Evolutionary conservation across 805 yeast species (phyloP).

Genomic region (Ogataea ganodermae): DNA sequence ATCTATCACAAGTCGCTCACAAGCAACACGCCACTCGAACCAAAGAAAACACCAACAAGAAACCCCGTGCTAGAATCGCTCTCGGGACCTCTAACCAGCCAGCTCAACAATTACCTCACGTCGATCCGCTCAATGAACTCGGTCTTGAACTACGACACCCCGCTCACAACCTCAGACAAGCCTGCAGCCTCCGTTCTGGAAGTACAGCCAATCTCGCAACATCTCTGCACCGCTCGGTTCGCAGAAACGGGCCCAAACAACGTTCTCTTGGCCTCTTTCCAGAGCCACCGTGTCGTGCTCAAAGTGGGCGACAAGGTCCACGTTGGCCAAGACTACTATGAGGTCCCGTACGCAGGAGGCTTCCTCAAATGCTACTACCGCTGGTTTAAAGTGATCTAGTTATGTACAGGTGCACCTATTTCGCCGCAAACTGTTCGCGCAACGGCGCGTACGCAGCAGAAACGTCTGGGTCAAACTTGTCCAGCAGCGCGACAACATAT

Average conservation of each 20-base stretch:
- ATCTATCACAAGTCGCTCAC: constrained; percentile 1
- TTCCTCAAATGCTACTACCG: constrained; percentile 21
- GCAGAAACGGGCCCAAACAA: not conserved
- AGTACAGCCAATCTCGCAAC: constrained; percentile 5
- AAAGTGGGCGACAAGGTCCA: constrained; percentile 16
- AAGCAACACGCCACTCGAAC: not conserved
- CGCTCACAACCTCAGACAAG: constrained; percentile 10
- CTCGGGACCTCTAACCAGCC: constrained; percentile 18
- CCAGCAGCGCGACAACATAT: constrained; percentile 1
- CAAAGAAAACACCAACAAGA: not conserved
- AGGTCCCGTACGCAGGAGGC: constrained; percentile 4
- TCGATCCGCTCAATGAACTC: constrained; percentile 20
- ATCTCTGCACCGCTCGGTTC: constrained; percentile 10
- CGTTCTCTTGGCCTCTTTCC: constrained; percentile 19
- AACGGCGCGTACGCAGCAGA: constrained; percentile 8
- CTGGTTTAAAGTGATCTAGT: constrained; percentile 21
- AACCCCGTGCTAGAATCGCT: constrained; percentile 7
- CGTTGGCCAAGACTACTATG: constrained; percentile 20
- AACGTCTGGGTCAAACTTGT: constrained; percentile 10
- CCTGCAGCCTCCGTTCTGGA: not conserved
- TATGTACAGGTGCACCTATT: constrained; percentile 3
- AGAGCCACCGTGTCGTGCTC: constrained; percentile 9
- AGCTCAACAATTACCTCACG: constrained; percentile 17
- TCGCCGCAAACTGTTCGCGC: constrained; percentile 3
- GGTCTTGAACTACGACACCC: constrained; percentile 19